Conservation (phyloP, 805 yeast species). For the Ogataea trehalophila region DNA sequence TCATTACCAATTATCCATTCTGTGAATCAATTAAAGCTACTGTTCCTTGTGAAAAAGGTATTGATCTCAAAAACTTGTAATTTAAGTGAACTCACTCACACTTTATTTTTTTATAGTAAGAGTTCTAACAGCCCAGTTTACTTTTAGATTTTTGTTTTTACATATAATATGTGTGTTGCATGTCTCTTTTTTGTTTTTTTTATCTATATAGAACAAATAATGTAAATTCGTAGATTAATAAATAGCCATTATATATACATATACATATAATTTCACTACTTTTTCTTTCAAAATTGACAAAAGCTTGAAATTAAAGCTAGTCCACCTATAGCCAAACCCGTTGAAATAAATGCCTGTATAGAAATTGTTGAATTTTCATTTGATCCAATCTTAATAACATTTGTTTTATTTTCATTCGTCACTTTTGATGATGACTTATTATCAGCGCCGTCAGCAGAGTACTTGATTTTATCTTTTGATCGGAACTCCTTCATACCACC, state of each 20-base stretch:
- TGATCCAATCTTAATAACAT: constrained; percentile 10
- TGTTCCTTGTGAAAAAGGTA: not conserved
- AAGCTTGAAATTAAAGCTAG: not conserved
- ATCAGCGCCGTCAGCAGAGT: not conserved
- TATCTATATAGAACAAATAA: too few relatives aligned
- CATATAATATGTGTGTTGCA: too few relatives aligned
- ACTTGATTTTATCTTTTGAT: not conserved
- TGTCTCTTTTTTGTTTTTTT: too few relatives aligned
- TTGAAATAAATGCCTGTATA: not conserved
- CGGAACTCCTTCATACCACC: constrained; percentile 12
- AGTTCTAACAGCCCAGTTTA: too few relatives aligned
- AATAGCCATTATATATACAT: not conserved
- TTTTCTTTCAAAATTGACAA: not conserved
- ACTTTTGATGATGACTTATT: not conserved
- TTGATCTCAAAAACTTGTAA: not conserved
- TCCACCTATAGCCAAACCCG: not conserved
- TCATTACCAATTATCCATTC: constrained; percentile 28
- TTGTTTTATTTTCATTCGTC: constrained; percentile 4
- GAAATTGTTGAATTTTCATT: not conserved
- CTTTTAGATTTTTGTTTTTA: too few relatives aligned
- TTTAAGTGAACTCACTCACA: not conserved
- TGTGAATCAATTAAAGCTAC: constrained; percentile 1
- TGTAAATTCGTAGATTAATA: not conserved
- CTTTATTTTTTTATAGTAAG: too few relatives aligned
- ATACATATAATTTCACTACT: too few relatives aligned